Percentiles rank a stretch among this genome's conserved stretches.
These are phyloP conservation scores for Balakata baccata DNA, from an alignment of 345 rosid species.

Conservation along the genomic window DNA sequence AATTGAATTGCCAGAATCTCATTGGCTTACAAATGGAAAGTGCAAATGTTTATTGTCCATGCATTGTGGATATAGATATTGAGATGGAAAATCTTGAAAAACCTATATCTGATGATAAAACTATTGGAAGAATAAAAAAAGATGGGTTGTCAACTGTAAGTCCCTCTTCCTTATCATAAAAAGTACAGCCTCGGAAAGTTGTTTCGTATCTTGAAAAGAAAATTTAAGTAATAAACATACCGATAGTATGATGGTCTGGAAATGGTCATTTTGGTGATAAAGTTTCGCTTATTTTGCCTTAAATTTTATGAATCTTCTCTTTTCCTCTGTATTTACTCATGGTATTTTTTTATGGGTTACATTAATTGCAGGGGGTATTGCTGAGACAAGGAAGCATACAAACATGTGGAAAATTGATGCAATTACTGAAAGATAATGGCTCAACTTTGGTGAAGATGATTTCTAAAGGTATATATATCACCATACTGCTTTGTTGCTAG, in stretches of 20 bases:
- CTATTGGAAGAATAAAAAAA: constrained; percentile 41
- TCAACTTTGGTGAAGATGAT: constrained; percentile 26
- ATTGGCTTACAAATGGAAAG: constrained; percentile 53
- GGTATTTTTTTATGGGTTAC: constrained; percentile 19
- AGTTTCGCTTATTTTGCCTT: background rate
- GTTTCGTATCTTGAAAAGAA: background rate
- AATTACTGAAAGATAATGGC: constrained; percentile 24
- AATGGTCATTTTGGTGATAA: background rate
- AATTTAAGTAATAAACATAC: background rate
- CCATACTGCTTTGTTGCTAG: background rate
- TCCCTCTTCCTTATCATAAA: constrained; percentile 6
- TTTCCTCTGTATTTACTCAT: constrained; percentile 13
- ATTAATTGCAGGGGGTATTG: constrained; percentile 65
- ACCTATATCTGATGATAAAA: constrained; percentile 40
- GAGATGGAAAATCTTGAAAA: constrained; percentile 48
- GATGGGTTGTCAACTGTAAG: constrained; percentile 55
- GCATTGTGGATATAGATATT: constrained; percentile 61
- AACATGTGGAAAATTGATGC: constrained; percentile 44
- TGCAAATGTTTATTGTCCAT: constrained; percentile 55
- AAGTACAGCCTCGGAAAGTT: background rate
- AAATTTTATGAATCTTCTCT: background rate
- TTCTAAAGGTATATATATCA: constrained; percentile 18
- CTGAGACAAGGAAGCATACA: constrained; percentile 81
- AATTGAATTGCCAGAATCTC: constrained; percentile 52
- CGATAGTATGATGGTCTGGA: background rate